Percentiles rank a stretch among this genome's conserved stretches.
Conservation (phyloP, 73 alveolate species). For the Effrenium voratum region DNA sequence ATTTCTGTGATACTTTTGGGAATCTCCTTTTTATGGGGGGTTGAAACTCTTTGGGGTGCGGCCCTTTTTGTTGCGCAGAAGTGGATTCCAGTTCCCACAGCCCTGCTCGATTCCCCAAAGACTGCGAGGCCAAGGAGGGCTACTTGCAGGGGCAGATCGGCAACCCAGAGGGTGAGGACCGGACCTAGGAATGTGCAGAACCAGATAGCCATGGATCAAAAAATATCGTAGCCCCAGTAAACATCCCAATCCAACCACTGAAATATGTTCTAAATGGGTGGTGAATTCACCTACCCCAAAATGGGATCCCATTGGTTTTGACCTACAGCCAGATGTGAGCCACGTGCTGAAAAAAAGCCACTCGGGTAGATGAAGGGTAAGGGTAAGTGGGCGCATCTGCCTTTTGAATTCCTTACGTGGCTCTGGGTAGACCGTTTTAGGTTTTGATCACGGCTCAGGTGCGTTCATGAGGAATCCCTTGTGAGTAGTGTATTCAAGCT, state of each 20-base stretch:
- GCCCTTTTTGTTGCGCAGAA: too few species aligned
- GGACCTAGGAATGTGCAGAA: not conserved
- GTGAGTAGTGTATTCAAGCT: not conserved
- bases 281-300: not conserved
- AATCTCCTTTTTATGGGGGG: too few species aligned
- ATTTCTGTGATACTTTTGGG: too few species aligned
- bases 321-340: not conserved
- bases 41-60: too few species aligned
- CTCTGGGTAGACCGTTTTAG: not conserved
- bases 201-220: not conserved
- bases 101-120: too few species aligned
- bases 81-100: too few species aligned
- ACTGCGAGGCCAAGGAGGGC: slow-evolving; percentile 33
- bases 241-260: not conserved
- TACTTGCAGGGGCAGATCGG: slow-evolving; percentile 34
- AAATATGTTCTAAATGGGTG: not conserved
- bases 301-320: not conserved
- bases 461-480: not conserved
- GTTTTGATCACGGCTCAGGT: not conserved
- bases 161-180: slow-evolving; percentile 32
- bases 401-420: not conserved
- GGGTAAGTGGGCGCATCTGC: too few species aligned
- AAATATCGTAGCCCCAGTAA: not conserved
- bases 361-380: not conserved
- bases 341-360: not conserved